Percentiles rank a stretch among this genome's conserved stretches.
Evolutionary conservation across 257 asterid species (phyloP).

Genomic region (Penstemon newberryi): DNA sequence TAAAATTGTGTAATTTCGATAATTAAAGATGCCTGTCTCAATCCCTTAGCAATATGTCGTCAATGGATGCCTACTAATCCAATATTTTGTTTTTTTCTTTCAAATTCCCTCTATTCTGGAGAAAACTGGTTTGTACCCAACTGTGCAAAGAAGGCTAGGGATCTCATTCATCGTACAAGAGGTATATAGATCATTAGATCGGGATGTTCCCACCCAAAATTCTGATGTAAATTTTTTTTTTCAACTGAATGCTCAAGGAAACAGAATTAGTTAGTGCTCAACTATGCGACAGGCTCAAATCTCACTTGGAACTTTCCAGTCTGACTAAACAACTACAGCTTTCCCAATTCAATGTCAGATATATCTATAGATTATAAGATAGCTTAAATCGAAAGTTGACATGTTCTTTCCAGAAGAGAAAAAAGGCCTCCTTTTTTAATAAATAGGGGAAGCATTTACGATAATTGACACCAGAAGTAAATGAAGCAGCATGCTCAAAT

Average conservation of each 20-base stretch:
- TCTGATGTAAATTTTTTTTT: no score
- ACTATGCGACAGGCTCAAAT: background rate
- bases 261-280: background rate
- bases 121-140: background rate
- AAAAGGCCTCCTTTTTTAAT: background rate
- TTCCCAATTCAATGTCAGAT: no score
- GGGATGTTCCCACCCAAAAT: no score
- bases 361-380: background rate
- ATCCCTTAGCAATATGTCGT: background rate
- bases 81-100: background rate
- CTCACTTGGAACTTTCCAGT: background rate
- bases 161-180: background rate
- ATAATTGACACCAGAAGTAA: constrained; percentile 12
- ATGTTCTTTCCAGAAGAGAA: background rate
- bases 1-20: no score
- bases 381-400: constrained; percentile 9
- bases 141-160: background rate
- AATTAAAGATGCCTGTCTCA: background rate
- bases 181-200: no score
- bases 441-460: constrained; percentile 4
- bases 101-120: background rate
- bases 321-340: no score
- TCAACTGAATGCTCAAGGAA: no score
- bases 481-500: constrained; percentile 17
- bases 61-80: background rate